phyloP scores from a whole-genome alignment of 2,329 filamentous ascomycete species.

The Aspergillus pseudoglaucus region DNA sequence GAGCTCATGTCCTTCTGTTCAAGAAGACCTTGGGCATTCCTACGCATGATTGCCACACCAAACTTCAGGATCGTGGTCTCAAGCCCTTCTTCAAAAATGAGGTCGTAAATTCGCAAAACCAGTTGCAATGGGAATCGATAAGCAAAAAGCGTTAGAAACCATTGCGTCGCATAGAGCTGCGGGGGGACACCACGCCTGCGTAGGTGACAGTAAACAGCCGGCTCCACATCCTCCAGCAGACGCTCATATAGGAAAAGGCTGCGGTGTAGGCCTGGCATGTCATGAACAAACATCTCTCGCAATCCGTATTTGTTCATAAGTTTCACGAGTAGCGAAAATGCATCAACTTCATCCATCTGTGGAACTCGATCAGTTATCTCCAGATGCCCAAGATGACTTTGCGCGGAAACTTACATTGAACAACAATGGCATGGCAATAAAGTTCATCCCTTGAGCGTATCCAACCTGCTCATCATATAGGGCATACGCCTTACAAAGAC shows the following conservation, averaged over 20 bases:
- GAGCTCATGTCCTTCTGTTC: conserved; percentile 85
- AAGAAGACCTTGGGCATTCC: conserved; percentile 73
- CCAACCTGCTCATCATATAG: conserved; percentile 90
- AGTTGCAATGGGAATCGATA: conserved; percentile 96
- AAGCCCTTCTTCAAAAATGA: conserved; percentile 88
- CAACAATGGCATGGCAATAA: conserved; percentile 89
- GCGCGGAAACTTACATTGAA: conserved; percentile 64
- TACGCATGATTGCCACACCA: conserved; percentile 91
- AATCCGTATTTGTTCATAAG: conserved; percentile 96
- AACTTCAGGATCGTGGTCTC: conserved; percentile 86
- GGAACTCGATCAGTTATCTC: neutral
- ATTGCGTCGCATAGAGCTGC: conserved; percentile 94
- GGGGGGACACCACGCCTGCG: conserved; percentile 80
- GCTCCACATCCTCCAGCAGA: conserved; percentile 86
- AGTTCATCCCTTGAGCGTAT: conserved; percentile 98
- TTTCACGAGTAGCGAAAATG: conserved; percentile 85
- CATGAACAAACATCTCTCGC: conserved; percentile 85
- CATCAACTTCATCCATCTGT: conserved; percentile 93
- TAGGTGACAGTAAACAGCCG: conserved; percentile 89
- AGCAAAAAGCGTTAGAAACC: conserved; percentile 97
- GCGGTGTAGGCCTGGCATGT: conserved; percentile 93
- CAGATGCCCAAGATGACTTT: neutral
- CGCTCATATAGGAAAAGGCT: conserved; percentile 93
- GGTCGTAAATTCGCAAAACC: conserved; percentile 90
- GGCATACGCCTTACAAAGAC: conserved; percentile 95